These are phyloP conservation scores for Cyclocybe cylindracea DNA, from an alignment of 768 basidiomycete genomes.

Conservation along the genomic window DNA sequence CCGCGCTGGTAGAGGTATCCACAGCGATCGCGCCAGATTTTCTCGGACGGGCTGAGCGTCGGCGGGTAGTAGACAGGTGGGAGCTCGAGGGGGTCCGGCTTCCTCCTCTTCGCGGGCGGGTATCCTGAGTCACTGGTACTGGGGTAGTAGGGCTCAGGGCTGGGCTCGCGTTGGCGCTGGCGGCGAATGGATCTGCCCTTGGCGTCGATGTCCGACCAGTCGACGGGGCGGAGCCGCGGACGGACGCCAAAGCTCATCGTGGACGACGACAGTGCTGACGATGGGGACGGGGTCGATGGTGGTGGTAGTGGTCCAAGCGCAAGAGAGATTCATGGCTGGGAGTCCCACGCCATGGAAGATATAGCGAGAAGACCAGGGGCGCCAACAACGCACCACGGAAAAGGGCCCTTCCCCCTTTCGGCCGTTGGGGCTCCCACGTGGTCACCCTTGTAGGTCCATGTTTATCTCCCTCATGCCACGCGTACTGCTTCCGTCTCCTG, in stretches of 20 bases:
- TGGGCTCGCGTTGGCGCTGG: constrained; percentile 12
- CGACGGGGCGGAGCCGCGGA: constrained; percentile 23
- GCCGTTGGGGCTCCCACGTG: no score
- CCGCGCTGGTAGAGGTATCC: constrained; percentile 23
- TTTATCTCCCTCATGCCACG: no score
- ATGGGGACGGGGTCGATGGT: constrained; percentile 4
- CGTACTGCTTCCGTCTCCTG: no score
- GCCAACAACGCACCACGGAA: no score
- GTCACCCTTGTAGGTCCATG: no score
- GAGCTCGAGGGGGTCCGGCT: constrained; percentile 5
- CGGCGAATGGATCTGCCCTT: constrained; percentile 17
- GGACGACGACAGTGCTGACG: background rate
- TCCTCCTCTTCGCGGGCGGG: constrained; percentile 12
- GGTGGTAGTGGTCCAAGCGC: background rate
- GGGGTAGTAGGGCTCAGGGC: constrained; percentile 1
- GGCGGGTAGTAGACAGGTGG: constrained; percentile 23
- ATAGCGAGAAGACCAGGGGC: background rate
- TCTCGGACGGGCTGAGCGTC: constrained; percentile 23
- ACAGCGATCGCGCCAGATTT: constrained; percentile 28
- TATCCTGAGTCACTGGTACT: constrained; percentile 4
- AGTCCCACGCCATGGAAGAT: background rate
- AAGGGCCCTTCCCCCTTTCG: no score
- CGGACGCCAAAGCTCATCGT: constrained; percentile 15
- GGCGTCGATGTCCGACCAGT: constrained; percentile 25
- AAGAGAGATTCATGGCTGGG: background rate